These are phyloP conservation scores for Neckera pumila DNA, from an alignment of 225 moss, liverwort and hornwort genomes.

Conservation along the genomic window DNA sequence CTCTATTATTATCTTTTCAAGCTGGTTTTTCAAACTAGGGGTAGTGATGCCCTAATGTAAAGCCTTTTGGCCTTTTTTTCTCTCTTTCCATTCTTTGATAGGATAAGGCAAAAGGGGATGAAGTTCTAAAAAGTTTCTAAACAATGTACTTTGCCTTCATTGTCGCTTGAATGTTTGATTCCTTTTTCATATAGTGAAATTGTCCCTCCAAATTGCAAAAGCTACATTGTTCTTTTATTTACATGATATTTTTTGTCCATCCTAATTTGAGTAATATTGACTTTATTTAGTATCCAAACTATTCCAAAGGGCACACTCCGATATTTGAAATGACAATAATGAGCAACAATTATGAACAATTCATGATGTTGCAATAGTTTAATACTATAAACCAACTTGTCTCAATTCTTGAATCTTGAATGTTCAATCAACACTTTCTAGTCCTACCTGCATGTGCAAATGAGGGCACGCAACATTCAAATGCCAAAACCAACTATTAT, in stretches of 20 bases:
- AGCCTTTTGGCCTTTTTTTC: background rate
- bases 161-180: rapidly evolving
- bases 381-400: background rate
- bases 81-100: rapidly evolving
- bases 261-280: too few relatives aligned
- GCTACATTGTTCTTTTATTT: too few relatives aligned
- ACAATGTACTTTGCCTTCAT: rapidly evolving
- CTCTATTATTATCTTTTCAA: too few relatives aligned
- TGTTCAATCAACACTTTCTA: background rate
- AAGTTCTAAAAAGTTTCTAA: rapidly evolving
- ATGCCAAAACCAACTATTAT: background rate
- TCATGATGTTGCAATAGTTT: background rate
- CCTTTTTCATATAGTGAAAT: background rate
- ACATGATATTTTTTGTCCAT: too few relatives aligned
- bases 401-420: too few relatives aligned
- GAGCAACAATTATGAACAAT: background rate
- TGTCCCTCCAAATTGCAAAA: background rate
- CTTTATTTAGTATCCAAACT: background rate
- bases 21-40: too few relatives aligned
- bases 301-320: background rate
- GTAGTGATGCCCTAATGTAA: too few relatives aligned
- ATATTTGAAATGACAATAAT: background rate
- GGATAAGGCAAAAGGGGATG: rapidly evolving
- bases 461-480: background rate
- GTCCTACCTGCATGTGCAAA: background rate